These are phyloP conservation scores for Gamarada debralockiae DNA, from an alignment of 495 filamentous ascomycete genomes.

Conservation along the genomic window DNA sequence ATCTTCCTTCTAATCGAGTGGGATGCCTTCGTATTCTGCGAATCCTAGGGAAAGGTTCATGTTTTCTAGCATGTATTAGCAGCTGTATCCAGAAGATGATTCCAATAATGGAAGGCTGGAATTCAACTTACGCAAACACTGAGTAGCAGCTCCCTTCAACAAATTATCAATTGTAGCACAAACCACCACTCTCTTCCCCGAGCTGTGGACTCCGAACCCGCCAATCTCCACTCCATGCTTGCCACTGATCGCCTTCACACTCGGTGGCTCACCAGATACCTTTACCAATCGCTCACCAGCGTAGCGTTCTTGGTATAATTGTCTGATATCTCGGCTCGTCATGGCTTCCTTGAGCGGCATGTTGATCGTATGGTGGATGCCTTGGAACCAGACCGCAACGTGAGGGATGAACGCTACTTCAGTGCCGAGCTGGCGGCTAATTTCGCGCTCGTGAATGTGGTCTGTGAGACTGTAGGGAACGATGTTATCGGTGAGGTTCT, in stretches of 20 bases:
- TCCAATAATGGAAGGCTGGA: too few species aligned
- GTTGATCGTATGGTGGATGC: constrained; percentile 88
- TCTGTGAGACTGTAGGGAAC: constrained; percentile 92
- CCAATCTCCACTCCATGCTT: constrained; percentile 95
- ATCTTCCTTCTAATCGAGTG: constrained; percentile 46
- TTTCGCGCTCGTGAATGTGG: constrained; percentile 95
- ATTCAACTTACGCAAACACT: constrained; percentile 90
- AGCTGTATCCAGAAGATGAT: too few species aligned
- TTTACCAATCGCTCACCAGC: constrained; percentile 93
- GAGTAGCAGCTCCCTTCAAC: constrained; percentile 93
- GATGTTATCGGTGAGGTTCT: constrained; percentile 82
- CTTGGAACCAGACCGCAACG: constrained; percentile 96
- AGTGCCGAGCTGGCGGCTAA: constrained; percentile 70
- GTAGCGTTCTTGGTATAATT: constrained; percentile 94
- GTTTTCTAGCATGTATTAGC: constrained; percentile 85
- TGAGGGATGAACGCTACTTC: constrained; percentile 89
- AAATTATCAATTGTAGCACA: constrained; percentile 98
- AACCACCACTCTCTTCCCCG: constrained; percentile 86
- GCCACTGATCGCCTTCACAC: constrained; percentile 83
- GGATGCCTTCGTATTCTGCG: constrained; percentile 89
- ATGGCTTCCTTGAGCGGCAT: constrained; percentile 82
- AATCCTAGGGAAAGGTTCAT: constrained; percentile 96
- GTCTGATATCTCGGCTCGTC: constrained; percentile 86
- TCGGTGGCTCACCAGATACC: constrained; percentile 80
- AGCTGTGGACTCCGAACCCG: constrained; percentile 86